Conservation (phyloP, 208 protist species). For the Herpetomonas samuelpessoai region DNA sequence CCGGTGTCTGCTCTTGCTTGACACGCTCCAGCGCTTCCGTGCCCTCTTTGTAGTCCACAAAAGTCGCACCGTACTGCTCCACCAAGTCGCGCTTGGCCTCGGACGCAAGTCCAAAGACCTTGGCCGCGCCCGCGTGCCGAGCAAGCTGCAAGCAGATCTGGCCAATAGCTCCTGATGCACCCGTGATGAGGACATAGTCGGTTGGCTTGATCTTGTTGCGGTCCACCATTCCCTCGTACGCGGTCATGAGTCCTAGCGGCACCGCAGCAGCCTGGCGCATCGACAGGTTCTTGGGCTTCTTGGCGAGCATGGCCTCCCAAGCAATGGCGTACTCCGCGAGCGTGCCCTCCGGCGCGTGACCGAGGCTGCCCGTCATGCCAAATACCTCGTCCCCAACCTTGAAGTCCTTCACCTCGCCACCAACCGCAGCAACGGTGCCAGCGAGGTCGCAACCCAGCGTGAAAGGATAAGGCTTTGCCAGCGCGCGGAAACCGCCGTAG, state of each 20-base stretch:
- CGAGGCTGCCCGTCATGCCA: conserved; percentile 20
- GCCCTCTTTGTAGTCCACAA: conserved; percentile 15
- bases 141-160: conserved; percentile 13
- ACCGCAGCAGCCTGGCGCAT: conserved; percentile 19
- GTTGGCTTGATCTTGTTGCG: conserved; percentile 9
- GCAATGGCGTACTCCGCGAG: conserved; percentile 21
- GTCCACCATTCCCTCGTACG: conserved; percentile 12
- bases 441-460: conserved; percentile 12
- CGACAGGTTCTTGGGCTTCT: conserved; percentile 8
- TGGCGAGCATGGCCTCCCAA: conserved; percentile 6
- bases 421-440: conserved; percentile 13
- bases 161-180: conserved; percentile 12
- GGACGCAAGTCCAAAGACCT: conserved; percentile 13
- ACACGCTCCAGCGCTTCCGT: neutral
- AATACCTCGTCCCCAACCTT: conserved; percentile 18
- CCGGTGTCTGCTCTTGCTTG: neutral
- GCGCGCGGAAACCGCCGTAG: neutral
- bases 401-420: conserved; percentile 8
- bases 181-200: conserved; percentile 14
- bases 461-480: conserved; percentile 11
- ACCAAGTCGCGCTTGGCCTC: conserved; percentile 8
- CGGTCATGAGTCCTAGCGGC: conserved; percentile 17
- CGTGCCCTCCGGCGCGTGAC: conserved; percentile 11
- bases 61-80: conserved; percentile 7
- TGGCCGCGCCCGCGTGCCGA: conserved; percentile 1